phyloP scores from a whole-genome alignment of 257 asterid species.

The Nicotiana otophora region DNA sequence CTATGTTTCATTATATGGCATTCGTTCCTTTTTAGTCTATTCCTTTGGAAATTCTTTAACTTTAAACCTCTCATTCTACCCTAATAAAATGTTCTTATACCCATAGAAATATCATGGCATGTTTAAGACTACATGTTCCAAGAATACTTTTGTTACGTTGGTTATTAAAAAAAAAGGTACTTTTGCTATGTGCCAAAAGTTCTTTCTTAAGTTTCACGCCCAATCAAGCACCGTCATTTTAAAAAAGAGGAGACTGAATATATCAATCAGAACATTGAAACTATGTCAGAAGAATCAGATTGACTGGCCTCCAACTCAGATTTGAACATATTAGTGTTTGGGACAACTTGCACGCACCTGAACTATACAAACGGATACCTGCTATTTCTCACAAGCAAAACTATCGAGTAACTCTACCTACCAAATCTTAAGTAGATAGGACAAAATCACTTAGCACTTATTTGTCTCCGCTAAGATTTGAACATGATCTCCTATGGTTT shows the following conservation, averaged over 20 bases:
- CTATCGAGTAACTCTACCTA: too few species aligned
- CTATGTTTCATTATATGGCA: neutral
- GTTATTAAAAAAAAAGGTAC: too few species aligned
- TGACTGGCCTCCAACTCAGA: neutral
- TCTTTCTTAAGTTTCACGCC: neutral
- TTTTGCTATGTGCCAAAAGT: neutral
- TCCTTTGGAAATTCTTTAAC: neutral
- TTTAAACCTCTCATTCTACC: neutral
- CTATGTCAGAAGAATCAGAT: neutral
- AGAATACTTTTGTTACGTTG: neutral
- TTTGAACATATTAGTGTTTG: neutral
- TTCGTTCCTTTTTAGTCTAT: neutral
- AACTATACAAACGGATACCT: neutral
- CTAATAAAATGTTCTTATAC: neutral
- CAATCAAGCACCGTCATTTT: neutral
- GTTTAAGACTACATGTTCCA: neutral
- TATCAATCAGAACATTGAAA: neutral
- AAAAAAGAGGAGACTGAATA: neutral
- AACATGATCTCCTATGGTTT: neutral
- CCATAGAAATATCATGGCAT: neutral
- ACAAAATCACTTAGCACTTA: too few species aligned
- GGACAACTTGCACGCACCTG: neutral
- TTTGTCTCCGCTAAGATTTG: neutral
- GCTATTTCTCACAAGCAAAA: too few species aligned
- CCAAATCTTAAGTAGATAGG: too few species aligned